Base-by-base conservation (phyloP, 2,329 filamentous ascomycete species). In the Aspergillus vadensis region DNA sequence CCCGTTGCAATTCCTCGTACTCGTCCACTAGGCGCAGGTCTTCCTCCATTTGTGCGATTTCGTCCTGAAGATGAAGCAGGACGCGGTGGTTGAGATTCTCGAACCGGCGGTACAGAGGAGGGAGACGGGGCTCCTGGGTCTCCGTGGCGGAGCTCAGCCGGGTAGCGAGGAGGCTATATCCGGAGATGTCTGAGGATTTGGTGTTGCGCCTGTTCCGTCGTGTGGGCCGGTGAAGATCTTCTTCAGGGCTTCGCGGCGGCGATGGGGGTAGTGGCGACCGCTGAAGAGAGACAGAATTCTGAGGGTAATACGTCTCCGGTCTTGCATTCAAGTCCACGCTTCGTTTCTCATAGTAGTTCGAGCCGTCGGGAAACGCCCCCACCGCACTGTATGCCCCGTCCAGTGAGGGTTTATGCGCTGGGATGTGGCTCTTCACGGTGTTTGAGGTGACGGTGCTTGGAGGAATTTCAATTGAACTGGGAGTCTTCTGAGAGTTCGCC, bases 1-100 rank as follows among this genome's bases (percentile, higher is more conserved):
- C 62, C 43, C 71, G 72, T 55, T 76, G 73, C 63, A 75, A 75
- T 60, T 74, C 73, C 54, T 85, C 81, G 44, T 80, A 79, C 63
- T 85, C 82, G 58, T 97, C 93, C 1, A 95, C 76, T 0, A 82
- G 80, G 17, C 86, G 84, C 1, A 97, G 82, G 59, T 93, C 87
- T 69, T 92, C 88, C 75, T 97, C 92, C 39, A 96, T 80, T 68
- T 94, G 89, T 30, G 83, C 82, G 17, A 97, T 85, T 73, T 96
- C 91, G 70, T 96, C 92, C 74, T 97, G 93, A 15, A 96, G 81
- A 63, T 95, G 88, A 0, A 97, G 81, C 2, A 97, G 79, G 2
- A 96, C 79, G 2, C 93, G 88, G 72, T 96, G 92, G 68, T 95
- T 93, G 17, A 97, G 79, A 10, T 86, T 83, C 72, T 91, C 88